phyloP scores from a whole-genome alignment of 345 rosid species.

The Excoecaria agallocha region DNA sequence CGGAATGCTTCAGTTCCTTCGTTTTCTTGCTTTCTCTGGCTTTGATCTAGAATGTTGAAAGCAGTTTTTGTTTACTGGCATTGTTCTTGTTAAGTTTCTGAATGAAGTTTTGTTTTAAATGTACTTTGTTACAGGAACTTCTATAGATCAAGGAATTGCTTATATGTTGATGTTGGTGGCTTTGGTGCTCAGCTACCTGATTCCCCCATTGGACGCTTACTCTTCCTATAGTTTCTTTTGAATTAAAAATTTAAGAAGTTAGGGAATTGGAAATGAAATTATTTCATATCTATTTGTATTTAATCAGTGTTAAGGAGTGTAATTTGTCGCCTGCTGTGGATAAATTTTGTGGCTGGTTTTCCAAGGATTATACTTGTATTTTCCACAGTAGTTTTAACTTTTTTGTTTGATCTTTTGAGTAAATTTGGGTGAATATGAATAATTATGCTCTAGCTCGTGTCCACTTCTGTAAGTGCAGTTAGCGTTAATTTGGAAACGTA shows the following conservation, averaged over 20 bases:
- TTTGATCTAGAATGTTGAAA: neutral
- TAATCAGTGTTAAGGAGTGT: neutral
- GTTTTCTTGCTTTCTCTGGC: neutral
- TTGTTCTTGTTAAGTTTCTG: neutral
- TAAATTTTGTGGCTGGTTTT: neutral
- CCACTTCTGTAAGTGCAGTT: no score
- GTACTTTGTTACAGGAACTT: conserved; percentile 27
- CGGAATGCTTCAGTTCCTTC: conserved; percentile 14
- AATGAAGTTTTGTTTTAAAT: no score
- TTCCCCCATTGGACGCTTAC: conserved; percentile 38
- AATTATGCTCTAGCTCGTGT: no score
- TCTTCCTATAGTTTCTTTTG: conserved; percentile 31
- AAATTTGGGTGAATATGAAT: neutral
- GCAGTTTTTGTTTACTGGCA: neutral
- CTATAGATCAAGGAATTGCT: conserved; percentile 43
- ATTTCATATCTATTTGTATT: neutral
- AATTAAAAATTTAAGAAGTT: neutral
- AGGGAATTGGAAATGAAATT: neutral
- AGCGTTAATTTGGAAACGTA: no score
- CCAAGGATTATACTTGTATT: neutral
- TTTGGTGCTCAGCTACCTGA: conserved; percentile 40
- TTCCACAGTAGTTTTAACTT: neutral
- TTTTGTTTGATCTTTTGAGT: no score
- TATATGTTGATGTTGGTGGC: conserved; percentile 41
- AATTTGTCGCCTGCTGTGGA: neutral